Base-by-base conservation (phyloP, 2,329 filamentous ascomycete genomes). In the Arthrobotrys musiformis region DNA sequence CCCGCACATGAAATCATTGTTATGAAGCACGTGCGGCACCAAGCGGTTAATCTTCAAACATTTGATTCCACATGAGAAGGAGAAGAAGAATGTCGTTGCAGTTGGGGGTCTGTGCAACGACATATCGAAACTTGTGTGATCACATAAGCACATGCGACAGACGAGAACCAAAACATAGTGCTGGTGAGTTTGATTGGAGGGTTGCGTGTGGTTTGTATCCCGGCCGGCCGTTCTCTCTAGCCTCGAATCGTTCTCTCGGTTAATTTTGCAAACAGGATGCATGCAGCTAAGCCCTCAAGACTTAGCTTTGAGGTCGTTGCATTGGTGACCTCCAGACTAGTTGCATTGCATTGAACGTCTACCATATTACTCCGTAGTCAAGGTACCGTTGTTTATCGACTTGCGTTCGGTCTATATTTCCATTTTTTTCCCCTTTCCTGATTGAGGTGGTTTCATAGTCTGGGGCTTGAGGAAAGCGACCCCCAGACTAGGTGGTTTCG, bases 41-140 rank as follows among this genome's bases (percentile, higher is more conserved):
- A 22, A 13, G 17, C 5, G 2, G 17, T 13, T 7, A 4, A 4
- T 19, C 11, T 1, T 22, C 37, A 6, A 19, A 35, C 30, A 40
- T 37, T 58, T 58, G 54, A 58, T 58, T 33, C 33, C 54, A 58
- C 54, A 40, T 58, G 54, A 33, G 30, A 58, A 2, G 33, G 5
- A 24, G 8, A 11, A 17, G 33, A 37, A 13, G 5, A 42, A 1
- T 42, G 15, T 42, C 40, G n/a, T n/a, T n/a, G n/a, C n/a, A n/a
- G n/a, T n/a, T n/a, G 40, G 19, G n/a, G 40, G 40, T 42, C 40
- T 42, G 40, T 42, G 40, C 40, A 6, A 42, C n/a, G 2, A 19
- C n/a, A 19, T 42, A 42, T 42, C n/a, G 7, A 7, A 42, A 19
- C 40, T 17, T 54, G 46, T 52, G 48, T 17, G 24, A 22, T 56